Base-by-base conservation (phyloP, 257 asterid genomes). In the Parsonsia alboflavescens region DNA sequence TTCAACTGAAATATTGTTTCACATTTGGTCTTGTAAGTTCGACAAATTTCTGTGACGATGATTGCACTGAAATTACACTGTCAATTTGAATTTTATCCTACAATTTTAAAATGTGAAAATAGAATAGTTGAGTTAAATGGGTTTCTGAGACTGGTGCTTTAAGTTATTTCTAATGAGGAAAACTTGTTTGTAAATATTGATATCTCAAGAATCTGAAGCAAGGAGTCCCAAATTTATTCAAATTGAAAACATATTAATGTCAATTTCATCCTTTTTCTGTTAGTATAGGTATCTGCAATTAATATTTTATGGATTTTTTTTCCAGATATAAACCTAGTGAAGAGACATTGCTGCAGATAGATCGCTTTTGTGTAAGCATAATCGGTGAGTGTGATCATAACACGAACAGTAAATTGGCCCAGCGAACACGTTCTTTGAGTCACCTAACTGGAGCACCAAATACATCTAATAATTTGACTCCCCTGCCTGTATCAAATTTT, bases 321-420 rank as follows among this genome's bases (percentile, higher is more conserved):
- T 84, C 90, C 97, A 95, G 99, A 83, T 95, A 95, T 77, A 93
- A 91, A 84, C 99, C 99, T 70, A 85, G 88, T n/a, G 99, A 95
- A 87, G 98, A 92, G 80, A 95, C 96, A 64, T 84, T 95, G 80
- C 89, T 82, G 72, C 99, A 89, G 82, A 92, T 95, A 78, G 98
- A 95, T 82, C 91, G 97, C 61, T 95, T 92, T 80, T 95, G 98
- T 81, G 82, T 85, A 64, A 85, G 97, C 89, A 87, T 92, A 81
- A 89, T 95, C 82, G 81, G 88, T 10, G 99, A 95, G 89, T 92
- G 96, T 78, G 97, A 89, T 79, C 76, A 84, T 83, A 84, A 88
- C 82, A 86, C 87, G 73, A 82, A 83, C 77, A 89, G 93, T 78
- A 91, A 92, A 84, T 82, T 86, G 84, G 82, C 95, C 73, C 88